Evolutionary conservation across 768 basidiomycete species (phyloP).

Genomic region (Boletus fagicola): DNA sequence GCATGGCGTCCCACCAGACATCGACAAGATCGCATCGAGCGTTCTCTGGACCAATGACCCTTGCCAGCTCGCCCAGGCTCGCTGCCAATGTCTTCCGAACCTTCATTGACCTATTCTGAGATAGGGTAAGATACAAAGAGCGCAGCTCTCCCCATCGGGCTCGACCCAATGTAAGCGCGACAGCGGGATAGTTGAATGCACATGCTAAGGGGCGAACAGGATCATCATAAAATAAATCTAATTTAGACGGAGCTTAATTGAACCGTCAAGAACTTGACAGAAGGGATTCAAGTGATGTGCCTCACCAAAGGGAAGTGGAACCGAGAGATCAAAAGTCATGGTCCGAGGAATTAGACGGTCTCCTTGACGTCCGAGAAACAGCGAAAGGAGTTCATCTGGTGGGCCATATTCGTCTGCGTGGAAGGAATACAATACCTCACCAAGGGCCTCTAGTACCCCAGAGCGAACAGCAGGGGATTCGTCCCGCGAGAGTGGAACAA

Average conservation of each 20-base stretch:
- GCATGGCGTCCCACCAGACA: slow-evolving; percentile 65
- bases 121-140: slow-evolving; percentile 62
- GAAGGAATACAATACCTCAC: slow-evolving; percentile 87
- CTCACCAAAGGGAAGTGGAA: slow-evolving; percentile 21
- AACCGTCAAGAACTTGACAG: slow-evolving; percentile 4
- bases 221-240: slow-evolving; percentile 57
- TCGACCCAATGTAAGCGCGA: slow-evolving; percentile 76
- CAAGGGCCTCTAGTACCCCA: slow-evolving; percentile 81
- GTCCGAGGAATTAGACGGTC: slow-evolving; percentile 38
- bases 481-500: slow-evolving; percentile 63
- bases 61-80: slow-evolving; percentile 84
- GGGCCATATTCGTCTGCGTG: slow-evolving; percentile 58
- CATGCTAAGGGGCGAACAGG: slow-evolving; percentile 73
- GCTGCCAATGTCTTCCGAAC: slow-evolving; percentile 83
- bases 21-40: slow-evolving; percentile 65
- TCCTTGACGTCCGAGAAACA: slow-evolving; percentile 69
- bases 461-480: slow-evolving; percentile 65
- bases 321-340: slow-evolving; percentile 5
- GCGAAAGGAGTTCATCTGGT: slow-evolving; percentile 67
- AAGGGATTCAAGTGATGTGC: neutral
- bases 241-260: slow-evolving; percentile 22
- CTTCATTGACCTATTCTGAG: slow-evolving; percentile 55
- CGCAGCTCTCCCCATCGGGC: slow-evolving; percentile 74
- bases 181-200: slow-evolving; percentile 91
- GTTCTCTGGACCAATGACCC: slow-evolving; percentile 73